A percentile compares a stretch with the other conserved stretches of the same genome.
Evolutionary conservation across 805 yeast species (phyloP).

Genomic region (Kluyveromyces siamensis): DNA sequence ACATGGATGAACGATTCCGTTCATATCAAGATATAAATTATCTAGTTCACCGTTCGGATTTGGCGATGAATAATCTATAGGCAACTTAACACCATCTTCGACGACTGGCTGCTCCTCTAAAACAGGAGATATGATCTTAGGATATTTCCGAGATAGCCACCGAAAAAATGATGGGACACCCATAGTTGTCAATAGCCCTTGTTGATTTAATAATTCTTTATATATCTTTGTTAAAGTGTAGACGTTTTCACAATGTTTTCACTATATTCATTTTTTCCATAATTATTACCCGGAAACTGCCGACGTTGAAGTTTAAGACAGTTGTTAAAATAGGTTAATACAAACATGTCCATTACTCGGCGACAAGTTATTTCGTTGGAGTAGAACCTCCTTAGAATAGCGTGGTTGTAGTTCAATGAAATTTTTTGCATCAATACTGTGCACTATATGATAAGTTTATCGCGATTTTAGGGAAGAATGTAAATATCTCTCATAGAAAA

Average conservation of each 20-base stretch:
- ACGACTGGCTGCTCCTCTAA: conserved; percentile 57
- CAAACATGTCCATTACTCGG: too few relatives aligned
- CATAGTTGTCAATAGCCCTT: conserved; percentile 33
- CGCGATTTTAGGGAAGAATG: too few relatives aligned
- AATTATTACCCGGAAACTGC: background rate
- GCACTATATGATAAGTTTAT: too few relatives aligned
- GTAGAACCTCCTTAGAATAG: too few relatives aligned
- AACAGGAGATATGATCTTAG: conserved; percentile 88
- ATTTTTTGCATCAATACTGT: too few relatives aligned
- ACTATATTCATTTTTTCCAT: too few relatives aligned
- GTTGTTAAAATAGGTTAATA: too few relatives aligned
- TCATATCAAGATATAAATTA: conserved; percentile 92
- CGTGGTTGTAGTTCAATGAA: too few relatives aligned
- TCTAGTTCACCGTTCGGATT: conserved; percentile 96
- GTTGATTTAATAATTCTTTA: too few relatives aligned
- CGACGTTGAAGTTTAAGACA: too few relatives aligned
- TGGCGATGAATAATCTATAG: conserved; percentile 59
- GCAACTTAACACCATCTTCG: conserved; percentile 54
- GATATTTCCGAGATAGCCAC: conserved; percentile 90
- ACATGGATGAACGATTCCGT: conserved; percentile 98
- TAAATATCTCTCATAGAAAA: too few relatives aligned
- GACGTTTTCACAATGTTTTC: background rate
- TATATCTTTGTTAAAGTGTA: background rate
- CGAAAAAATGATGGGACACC: conserved; percentile 98
- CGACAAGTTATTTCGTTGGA: too few relatives aligned